Conservation (phyloP, 768 basidiomycete genomes). For the Naganishia onofrii region DNA sequence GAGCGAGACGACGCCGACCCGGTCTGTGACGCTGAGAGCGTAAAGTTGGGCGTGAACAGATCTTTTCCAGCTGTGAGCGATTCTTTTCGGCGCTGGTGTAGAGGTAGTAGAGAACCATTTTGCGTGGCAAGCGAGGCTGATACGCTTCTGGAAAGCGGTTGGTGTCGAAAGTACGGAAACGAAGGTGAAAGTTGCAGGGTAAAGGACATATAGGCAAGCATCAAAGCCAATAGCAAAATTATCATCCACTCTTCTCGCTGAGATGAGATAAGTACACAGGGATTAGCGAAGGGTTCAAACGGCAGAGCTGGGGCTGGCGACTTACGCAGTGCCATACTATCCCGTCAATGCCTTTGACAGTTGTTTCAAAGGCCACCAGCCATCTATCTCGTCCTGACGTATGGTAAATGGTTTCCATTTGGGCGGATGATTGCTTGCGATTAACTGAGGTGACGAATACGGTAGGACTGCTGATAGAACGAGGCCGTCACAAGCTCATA, state of each 20-base stretch:
- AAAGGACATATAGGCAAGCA: slow-evolving; percentile 14
- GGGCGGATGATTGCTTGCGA: neutral
- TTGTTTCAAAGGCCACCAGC: slow-evolving; percentile 18
- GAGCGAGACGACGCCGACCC: neutral
- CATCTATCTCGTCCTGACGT: slow-evolving; percentile 1
- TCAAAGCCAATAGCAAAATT: neutral
- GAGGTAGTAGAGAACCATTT: neutral
- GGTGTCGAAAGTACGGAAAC: slow-evolving; percentile 9
- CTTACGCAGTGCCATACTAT: slow-evolving; percentile 19
- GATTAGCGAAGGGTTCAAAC: neutral
- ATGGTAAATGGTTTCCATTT: slow-evolving; percentile 10
- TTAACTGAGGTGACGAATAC: neutral
- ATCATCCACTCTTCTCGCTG: slow-evolving; percentile 20
- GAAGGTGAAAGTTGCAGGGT: slow-evolving; percentile 7
- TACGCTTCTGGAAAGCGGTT: neutral
- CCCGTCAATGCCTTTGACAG: slow-evolving; percentile 2
- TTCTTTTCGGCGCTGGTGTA: neutral
- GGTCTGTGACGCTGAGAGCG: neutral
- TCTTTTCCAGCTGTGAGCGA: neutral
- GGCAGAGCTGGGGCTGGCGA: neutral
- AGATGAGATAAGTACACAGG: neutral
- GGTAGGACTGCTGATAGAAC: too few species aligned
- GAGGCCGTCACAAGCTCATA: neutral
- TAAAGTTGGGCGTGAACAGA: slow-evolving; percentile 1
- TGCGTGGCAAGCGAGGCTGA: neutral